A percentile compares a stretch with the other conserved stretches of the same genome.
These are phyloP conservation scores for Cylindrodendrum hubeiense DNA, from an alignment of 2,329 filamentous ascomycete species.

Conservation along the genomic window DNA sequence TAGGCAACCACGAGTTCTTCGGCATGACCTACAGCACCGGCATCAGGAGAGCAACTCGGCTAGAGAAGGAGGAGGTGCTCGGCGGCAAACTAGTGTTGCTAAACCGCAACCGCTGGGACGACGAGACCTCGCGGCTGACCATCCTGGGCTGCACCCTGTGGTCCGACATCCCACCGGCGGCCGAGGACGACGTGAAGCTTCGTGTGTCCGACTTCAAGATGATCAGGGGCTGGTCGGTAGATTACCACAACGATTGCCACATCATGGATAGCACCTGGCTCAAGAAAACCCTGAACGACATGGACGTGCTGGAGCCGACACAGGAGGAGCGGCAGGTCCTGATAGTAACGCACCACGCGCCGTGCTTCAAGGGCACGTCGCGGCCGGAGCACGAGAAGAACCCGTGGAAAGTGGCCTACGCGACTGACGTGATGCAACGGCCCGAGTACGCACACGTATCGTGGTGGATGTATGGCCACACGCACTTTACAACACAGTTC, in stretches of 20 bases:
- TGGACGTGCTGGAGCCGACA: slow-evolving; percentile 25
- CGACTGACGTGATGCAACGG: slow-evolving; percentile 57
- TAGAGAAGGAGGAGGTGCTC: slow-evolving; percentile 55
- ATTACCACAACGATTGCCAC: slow-evolving; percentile 62
- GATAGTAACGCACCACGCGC: slow-evolving; percentile 70
- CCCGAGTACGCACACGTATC: slow-evolving; percentile 50
- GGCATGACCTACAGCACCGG: slow-evolving; percentile 54
- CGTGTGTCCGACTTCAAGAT: slow-evolving; percentile 66
- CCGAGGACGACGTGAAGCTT: slow-evolving; percentile 52
- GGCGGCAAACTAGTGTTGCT: slow-evolving; percentile 57
- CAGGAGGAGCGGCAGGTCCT: slow-evolving; percentile 50
- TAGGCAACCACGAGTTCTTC: slow-evolving; percentile 69
- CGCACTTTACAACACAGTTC: slow-evolving; percentile 58
- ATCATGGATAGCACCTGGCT: slow-evolving; percentile 65
- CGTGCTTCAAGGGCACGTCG: slow-evolving; percentile 61
- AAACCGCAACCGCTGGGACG: slow-evolving; percentile 55
- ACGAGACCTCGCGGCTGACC: slow-evolving; percentile 57
- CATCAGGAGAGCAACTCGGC: slow-evolving; percentile 50
- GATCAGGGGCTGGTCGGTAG: slow-evolving; percentile 64
- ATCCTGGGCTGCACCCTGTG: slow-evolving; percentile 71
- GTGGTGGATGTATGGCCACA: slow-evolving; percentile 63
- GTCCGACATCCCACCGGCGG: slow-evolving; percentile 60
- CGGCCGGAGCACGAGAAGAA: slow-evolving; percentile 61
- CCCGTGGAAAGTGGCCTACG: slow-evolving; percentile 63
- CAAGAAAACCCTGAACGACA: slow-evolving; percentile 49